Evolutionary conservation across 2,329 filamentous ascomycete species (phyloP).

Genomic region (Biscogniauxia mediterranea): DNA sequence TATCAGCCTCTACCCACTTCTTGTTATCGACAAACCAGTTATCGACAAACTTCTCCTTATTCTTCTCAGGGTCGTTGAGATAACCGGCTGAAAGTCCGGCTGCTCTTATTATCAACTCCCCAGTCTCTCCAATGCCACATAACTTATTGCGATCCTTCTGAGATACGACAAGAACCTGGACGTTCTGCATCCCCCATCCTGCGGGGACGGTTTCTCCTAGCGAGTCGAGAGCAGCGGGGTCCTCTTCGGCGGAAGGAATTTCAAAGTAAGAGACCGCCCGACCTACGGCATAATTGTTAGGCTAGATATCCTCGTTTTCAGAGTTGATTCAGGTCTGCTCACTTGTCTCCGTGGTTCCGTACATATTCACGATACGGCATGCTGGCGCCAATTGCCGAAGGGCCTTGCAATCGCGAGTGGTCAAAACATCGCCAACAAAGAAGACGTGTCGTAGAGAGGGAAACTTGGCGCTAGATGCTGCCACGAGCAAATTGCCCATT

Average conservation of each 20-base stretch:
- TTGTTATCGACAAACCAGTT: constrained; percentile 84
- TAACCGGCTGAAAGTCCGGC: constrained; percentile 57
- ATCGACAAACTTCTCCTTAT: constrained; percentile 71
- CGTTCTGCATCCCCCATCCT: constrained; percentile 82
- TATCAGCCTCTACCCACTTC: constrained; percentile 65
- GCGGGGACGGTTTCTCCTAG: constrained; percentile 72
- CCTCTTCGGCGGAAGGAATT: constrained; percentile 63
- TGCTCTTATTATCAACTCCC: constrained; percentile 81
- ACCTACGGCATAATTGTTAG: no score
- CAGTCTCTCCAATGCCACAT: constrained; percentile 77
- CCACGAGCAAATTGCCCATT: constrained; percentile 94
- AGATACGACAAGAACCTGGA: constrained; percentile 83
- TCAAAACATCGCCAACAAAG: constrained; percentile 89
- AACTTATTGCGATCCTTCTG: constrained; percentile 63
- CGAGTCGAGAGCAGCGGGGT: constrained; percentile 50
- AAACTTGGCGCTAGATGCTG: constrained; percentile 75
- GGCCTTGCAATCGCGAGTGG: constrained; percentile 74
- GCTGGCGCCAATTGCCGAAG: constrained; percentile 77
- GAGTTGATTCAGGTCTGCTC: no score
- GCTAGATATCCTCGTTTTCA: no score
- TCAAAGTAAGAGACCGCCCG: constrained; percentile 69
- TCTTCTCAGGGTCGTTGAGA: constrained; percentile 58
- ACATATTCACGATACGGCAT: constrained; percentile 78
- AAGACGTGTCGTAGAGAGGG: constrained; percentile 75
- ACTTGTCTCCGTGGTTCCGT: constrained; percentile 72